These are phyloP conservation scores for Carnegiea gigantea DNA, from an alignment of 179 eudicot genomes.

Conservation along the genomic window DNA sequence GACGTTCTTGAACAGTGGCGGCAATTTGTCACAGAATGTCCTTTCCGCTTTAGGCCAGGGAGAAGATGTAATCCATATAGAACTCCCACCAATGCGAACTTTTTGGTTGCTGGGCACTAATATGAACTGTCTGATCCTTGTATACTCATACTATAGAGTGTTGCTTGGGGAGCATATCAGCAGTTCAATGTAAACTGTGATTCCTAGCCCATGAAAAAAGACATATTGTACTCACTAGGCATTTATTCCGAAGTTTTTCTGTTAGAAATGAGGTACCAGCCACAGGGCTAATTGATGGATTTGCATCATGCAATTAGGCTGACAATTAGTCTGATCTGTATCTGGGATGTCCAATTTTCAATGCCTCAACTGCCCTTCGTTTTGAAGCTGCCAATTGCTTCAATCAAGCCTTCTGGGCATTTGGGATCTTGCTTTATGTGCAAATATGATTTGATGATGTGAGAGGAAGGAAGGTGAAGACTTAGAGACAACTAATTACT, in stretches of 20 bases:
- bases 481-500: background rate
- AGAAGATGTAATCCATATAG: background rate
- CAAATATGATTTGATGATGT: background rate
- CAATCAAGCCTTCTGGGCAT: background rate
- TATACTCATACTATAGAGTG: background rate
- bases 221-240: background rate
- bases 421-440: background rate
- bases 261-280: background rate
- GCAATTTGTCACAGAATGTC: background rate
- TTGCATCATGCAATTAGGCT: background rate
- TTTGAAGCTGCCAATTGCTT: background rate
- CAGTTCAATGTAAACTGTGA: background rate
- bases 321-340: background rate
- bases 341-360: background rate
- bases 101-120: background rate
- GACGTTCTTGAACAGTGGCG: background rate
- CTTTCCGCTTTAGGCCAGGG: background rate
- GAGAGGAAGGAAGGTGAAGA: background rate
- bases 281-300: background rate
- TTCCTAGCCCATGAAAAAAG: background rate
- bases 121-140: background rate
- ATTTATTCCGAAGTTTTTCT: background rate
- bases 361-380: background rate
- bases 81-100: background rate
- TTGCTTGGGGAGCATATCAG: background rate